Evolutionary conservation across 1,284 basidiomycete species (phyloP), one percentile per base, ranked within the genome.

Genomic region (Malassezia vespertilionis): DNA sequence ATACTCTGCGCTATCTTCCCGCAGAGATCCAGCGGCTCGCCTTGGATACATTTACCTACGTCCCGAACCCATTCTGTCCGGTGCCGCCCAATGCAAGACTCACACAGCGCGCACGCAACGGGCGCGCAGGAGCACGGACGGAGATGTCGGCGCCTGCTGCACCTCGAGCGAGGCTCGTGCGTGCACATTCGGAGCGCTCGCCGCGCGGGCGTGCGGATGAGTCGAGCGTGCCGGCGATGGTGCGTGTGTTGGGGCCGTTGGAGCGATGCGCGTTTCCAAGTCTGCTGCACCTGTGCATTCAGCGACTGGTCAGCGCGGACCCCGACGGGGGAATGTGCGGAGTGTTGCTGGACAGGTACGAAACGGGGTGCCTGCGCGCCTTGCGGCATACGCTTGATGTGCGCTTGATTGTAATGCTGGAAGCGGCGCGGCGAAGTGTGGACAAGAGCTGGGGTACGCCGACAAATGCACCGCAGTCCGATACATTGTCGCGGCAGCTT

Each of bases 1-100:
- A 69, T 46, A 39, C 58, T 30, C 54, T 65, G 28, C 14, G 27
- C 18, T 62, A 62, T 22, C 54, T 69, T 15, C 65, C 64, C 18
- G 60, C 62, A 18, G 63, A 66, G 46, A 65, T 67, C 26, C 59
- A 63, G 26, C 56, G 60, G 43, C 58, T 69, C 23, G 50, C 48
- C 20, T 56, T 69, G 15, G 52, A 58, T 7, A 57, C 54, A 8
- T 65, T 67, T 39, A 60, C 53, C 33, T 61, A 56, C 52, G 57
- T 60, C 41, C 65, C 65, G 6, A 69, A 68, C 28, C 64, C 63
- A 12, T 67, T 59, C 42, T 34, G 57, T 6, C 27, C 44, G 42
- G 56, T 62, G 33, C 58, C 37, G 20, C 47, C n/a, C 35, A 52
- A 33, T 46, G 55, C 42, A 40, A 43, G 17, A 33, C 49, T 33